These are phyloP conservation scores for Rossbeevera mucosa DNA, from an alignment of 768 basidiomycete species.

Conservation along the genomic window DNA sequence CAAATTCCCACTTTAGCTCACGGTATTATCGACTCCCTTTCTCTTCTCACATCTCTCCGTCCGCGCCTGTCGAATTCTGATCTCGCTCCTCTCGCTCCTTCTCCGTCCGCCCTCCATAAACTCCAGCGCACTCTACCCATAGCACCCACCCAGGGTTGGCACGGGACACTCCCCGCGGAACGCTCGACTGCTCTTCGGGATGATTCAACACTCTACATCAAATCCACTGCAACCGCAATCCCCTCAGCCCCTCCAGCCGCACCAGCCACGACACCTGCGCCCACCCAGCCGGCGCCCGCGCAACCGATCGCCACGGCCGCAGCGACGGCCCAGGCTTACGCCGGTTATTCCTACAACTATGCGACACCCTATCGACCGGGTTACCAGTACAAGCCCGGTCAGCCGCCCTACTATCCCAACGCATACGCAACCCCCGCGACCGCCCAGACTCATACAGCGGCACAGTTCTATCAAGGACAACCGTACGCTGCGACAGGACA, in stretches of 20 bases:
- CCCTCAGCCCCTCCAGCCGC: slow-evolving; percentile 32
- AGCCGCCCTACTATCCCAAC: slow-evolving; percentile 30
- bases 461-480: slow-evolving; percentile 36
- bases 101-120: slow-evolving; percentile 59
- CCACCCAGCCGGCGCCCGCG: slow-evolving; percentile 22
- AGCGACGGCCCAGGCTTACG: slow-evolving; percentile 26
- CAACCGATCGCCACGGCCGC: slow-evolving; percentile 25
- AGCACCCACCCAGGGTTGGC: slow-evolving; percentile 61
- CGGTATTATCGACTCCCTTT: slow-evolving; percentile 66
- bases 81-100: slow-evolving; percentile 52
- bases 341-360: slow-evolving; percentile 35
- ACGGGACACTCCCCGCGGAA: slow-evolving; percentile 62
- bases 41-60: slow-evolving; percentile 63
- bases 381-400: slow-evolving; percentile 38
- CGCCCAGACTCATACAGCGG: slow-evolving; percentile 23
- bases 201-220: slow-evolving; percentile 68
- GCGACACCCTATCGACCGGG: slow-evolving; percentile 30
- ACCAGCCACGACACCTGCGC: slow-evolving; percentile 32
- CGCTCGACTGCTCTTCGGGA: slow-evolving; percentile 63
- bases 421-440: slow-evolving; percentile 24
- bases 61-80: slow-evolving; percentile 50
- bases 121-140: slow-evolving; percentile 67
- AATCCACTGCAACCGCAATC: slow-evolving; percentile 37
- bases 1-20: slow-evolving; percentile 48
- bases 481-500: slow-evolving; percentile 34